Evolutionary conservation across 805 yeast genomes (phyloP).

Genomic region (Lipomyces orientalis): DNA sequence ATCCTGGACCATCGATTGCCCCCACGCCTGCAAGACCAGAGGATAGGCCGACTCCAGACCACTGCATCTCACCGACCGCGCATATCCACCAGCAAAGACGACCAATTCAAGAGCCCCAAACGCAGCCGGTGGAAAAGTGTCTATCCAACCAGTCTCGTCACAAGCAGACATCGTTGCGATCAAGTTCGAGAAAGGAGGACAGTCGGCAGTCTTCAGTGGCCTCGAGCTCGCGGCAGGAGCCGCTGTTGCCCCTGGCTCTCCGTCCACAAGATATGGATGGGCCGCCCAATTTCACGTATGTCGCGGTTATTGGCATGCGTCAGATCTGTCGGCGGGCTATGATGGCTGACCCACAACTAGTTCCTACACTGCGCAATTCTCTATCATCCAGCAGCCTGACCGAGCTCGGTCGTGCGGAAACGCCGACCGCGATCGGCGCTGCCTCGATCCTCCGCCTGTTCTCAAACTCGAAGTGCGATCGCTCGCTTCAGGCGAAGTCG

Average conservation of each 20-base stretch:
- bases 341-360: constrained; percentile 2
- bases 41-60: neutral
- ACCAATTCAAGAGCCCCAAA: neutral
- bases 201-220: neutral
- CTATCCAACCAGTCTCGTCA: neutral
- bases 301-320: neutral
- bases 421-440: constrained; percentile 37
- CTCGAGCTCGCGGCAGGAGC: neutral
- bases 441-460: constrained; percentile 38
- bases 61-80: neutral
- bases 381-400: constrained; percentile 35
- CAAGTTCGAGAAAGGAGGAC: neutral
- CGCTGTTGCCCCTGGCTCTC: constrained; percentile 2
- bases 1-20: neutral
- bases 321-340: neutral
- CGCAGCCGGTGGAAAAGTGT: neutral
- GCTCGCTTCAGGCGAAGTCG: constrained; percentile 18
- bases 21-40: neutral
- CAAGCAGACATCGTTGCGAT: neutral
- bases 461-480: constrained; percentile 31
- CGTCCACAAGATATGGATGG: constrained; percentile 32
- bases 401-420: constrained; percentile 39
- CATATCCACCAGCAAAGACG: neutral
- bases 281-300: constrained; percentile 24
- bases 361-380: constrained; percentile 23